Evolutionary conservation across 805 yeast genomes (phyloP).

Genomic region (Candida verbasci): DNA sequence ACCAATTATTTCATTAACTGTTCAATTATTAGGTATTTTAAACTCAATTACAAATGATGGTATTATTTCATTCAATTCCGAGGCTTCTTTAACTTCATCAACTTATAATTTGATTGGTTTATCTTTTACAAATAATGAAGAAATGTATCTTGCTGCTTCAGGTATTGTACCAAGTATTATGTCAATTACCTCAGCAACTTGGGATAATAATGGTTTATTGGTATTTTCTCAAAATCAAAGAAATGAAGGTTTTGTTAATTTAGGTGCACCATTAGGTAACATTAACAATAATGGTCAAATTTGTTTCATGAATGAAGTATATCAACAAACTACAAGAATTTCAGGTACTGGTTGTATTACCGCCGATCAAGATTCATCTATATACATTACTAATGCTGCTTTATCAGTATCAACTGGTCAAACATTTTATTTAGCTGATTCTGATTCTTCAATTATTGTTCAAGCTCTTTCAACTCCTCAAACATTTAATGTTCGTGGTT

Average conservation of each 20-base stretch:
- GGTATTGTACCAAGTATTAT: conserved; percentile 15
- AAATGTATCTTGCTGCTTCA: conserved; percentile 19
- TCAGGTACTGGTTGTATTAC: conserved; percentile 23
- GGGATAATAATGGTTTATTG: conserved; percentile 17
- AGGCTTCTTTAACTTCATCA: conserved; percentile 14
- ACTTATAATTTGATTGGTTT: conserved; percentile 14
- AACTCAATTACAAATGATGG: conserved; percentile 15
- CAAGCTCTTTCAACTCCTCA: conserved; percentile 12
- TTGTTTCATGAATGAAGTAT: conserved; percentile 21
- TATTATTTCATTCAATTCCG: conserved; percentile 19
- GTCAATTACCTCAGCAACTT: conserved; percentile 12
- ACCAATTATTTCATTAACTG: conserved; percentile 9
- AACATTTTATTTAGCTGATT: conserved; percentile 15
- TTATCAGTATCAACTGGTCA: conserved; percentile 13
- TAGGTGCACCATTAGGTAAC: conserved; percentile 13
- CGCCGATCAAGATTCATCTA: conserved; percentile 13
- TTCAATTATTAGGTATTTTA: conserved; percentile 12
- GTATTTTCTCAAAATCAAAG: conserved; percentile 12
- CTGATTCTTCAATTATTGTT: conserved; percentile 15
- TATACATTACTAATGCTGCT: conserved; percentile 12
- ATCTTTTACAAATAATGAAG: conserved; percentile 20
- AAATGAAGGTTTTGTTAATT: conserved; percentile 11
- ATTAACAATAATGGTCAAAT: conserved; percentile 23
- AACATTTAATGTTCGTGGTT: conserved; percentile 20
- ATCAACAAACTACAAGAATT: conserved; percentile 17